Conservation (phyloP, 495 filamentous ascomycete species). For the Neurospora tetraspora region DNA sequence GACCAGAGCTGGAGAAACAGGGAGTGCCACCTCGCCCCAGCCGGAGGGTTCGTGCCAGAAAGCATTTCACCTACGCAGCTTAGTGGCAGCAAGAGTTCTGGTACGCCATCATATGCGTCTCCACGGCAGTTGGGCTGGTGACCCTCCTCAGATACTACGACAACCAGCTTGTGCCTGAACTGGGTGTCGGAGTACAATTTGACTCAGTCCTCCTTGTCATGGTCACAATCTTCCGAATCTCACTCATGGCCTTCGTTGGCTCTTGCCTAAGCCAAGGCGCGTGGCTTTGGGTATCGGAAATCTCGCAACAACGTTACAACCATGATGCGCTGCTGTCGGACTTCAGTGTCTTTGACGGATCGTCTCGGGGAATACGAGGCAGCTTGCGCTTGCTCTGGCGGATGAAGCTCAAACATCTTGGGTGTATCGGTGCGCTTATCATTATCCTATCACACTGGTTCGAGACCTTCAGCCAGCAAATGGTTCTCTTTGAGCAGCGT, state of each 20-base stretch:
- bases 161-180: constrained; percentile 18
- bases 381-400: constrained; percentile 22
- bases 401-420: constrained; percentile 26
- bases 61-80: constrained; percentile 7
- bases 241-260: constrained; percentile 24
- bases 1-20: neutral
- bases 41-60: neutral
- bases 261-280: constrained; percentile 25
- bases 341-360: constrained; percentile 29
- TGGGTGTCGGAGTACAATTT: constrained; percentile 15
- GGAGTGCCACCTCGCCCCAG: neutral
- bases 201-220: constrained; percentile 25
- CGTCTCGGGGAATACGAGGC: constrained; percentile 24
- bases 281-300: constrained; percentile 28
- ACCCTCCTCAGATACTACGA: constrained; percentile 20
- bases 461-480: constrained; percentile 28
- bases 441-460: constrained; percentile 25
- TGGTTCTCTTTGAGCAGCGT: constrained; percentile 25
- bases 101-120: constrained; percentile 21
- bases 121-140: constrained; percentile 11
- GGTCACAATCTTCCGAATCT: constrained; percentile 23
- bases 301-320: constrained; percentile 15
- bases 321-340: constrained; percentile 21
- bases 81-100: constrained; percentile 28
- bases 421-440: constrained; percentile 27